A percentile compares a stretch with the other conserved stretches of the same genome.
Conservation (phyloP, 176 grass and related monocot species). For the Oryza officinalis region DNA sequence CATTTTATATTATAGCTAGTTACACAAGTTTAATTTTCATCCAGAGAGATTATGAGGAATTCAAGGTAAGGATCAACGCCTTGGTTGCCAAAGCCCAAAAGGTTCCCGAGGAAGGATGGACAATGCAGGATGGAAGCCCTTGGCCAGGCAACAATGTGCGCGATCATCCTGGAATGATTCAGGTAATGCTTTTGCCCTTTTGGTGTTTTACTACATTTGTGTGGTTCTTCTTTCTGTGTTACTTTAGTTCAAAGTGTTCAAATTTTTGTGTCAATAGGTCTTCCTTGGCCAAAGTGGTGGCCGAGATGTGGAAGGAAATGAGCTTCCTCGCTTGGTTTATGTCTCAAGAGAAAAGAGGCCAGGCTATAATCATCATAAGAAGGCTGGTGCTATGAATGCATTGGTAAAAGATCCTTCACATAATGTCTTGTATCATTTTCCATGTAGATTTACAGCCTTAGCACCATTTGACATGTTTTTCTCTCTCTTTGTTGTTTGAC, state of each 20-base stretch:
- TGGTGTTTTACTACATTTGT: neutral
- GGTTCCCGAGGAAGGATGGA: conserved; percentile 96
- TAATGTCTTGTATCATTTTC: conserved; percentile 23
- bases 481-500: conserved; percentile 30
- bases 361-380: conserved; percentile 91
- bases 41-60: conserved; percentile 95
- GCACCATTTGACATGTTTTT: conserved; percentile 20
- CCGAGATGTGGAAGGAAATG: conserved; percentile 79
- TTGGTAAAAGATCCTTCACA: conserved; percentile 55
- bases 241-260: conserved; percentile 16
- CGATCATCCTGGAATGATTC: conserved; percentile 98
- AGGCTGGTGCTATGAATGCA: conserved; percentile 96
- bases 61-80: conserved; percentile 90
- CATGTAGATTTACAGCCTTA: neutral
- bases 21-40: conserved; percentile 19
- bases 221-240: neutral
- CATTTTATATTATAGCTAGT: conserved; percentile 27
- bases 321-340: conserved; percentile 87
- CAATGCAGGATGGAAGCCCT: conserved; percentile 91
- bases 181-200: conserved; percentile 43
- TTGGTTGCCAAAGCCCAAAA: conserved; percentile 92
- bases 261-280: conserved; percentile 53
- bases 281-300: conserved; percentile 98
- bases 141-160: conserved; percentile 97
- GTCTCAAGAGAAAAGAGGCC: conserved; percentile 96